Conservation (phyloP, 805 yeast species). For the Pichia gijzeniarum region DNA sequence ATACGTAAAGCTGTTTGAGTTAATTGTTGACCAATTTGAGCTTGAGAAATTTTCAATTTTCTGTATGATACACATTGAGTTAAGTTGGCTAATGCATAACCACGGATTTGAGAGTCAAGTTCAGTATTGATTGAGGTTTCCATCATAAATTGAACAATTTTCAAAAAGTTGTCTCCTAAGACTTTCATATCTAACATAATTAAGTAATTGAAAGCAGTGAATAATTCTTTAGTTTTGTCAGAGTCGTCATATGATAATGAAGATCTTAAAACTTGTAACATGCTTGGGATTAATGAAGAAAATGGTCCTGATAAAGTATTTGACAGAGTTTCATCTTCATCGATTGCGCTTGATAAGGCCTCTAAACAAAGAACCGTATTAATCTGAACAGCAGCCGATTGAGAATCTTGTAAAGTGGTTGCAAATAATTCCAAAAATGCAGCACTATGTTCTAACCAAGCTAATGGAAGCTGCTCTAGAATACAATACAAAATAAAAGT, state of each 20-base stretch:
- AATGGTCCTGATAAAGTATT: constrained; percentile 41
- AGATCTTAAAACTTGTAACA: constrained; percentile 75
- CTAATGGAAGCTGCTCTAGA: constrained; percentile 62
- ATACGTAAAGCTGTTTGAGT: constrained; percentile 68
- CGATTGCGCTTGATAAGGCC: constrained; percentile 59
- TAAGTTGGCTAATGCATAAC: constrained; percentile 77
- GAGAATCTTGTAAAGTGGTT: constrained; percentile 54
- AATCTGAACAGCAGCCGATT: constrained; percentile 68
- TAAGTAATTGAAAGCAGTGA: constrained; percentile 79
- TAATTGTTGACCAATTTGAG: constrained; percentile 78
- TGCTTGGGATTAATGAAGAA: constrained; percentile 63
- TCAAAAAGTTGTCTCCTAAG: constrained; percentile 67
- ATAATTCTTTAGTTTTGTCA: constrained; percentile 65
- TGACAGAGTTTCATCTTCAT: constrained; percentile 46
- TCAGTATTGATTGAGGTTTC: constrained; percentile 63
- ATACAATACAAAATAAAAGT: constrained; percentile 72
- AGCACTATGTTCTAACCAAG: constrained; percentile 49
- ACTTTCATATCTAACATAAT: constrained; percentile 70
- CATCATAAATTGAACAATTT: constrained; percentile 64
- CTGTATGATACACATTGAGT: constrained; percentile 73
- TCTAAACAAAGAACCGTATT: constrained; percentile 79
- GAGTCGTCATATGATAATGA: constrained; percentile 66
- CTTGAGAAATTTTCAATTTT: constrained; percentile 70
- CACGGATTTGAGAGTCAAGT: constrained; percentile 76
- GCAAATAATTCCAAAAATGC: constrained; percentile 70